Base-by-base conservation (phyloP, 139 green algal species). In the Closterium sp. region DNA sequence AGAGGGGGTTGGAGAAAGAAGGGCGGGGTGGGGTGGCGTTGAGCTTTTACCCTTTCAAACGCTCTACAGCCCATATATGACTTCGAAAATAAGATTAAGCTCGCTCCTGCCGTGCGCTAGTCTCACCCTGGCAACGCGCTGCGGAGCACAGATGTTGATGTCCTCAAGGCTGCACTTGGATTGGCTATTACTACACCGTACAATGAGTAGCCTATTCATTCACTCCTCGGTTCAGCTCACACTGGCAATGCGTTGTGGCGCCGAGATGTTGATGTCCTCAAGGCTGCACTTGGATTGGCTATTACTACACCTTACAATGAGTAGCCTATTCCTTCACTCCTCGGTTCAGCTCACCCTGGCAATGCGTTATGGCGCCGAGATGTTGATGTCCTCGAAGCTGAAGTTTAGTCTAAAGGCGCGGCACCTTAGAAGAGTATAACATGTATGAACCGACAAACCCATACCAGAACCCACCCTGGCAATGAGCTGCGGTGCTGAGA, bases 261-360 rank as follows among this genome's bases (percentile, higher is more conserved):
- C 93, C 9, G 96, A 89, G 16, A 96, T 84, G 64, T 97, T 91
- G 85, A 95, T 91, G 31, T 98, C 97, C 23, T 98, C 94, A 91
- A 97, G 98, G 23, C 87, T 95, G 93, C 95, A 99, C 96, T 99
- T 98, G 95, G 96, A 96, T 1, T 97, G 99, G 91, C 99, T 96
- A 38, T 95, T 95, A 28, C 97, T 94, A 21, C 87, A 31, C 5
- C 91, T 87, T 85, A 21, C 21, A 19, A 36, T 21, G 19, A 19
- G 33, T 19, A 16, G 21, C 16, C 21, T 21, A 21, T 21, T 32
- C 19, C 19, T 32, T 19, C 32, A 34, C 33, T 32, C 90, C 66
- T 95, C 90, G 9, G 93, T 6, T 55, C 6, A 89, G 76, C 94
- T 93, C 0, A 95, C 90, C 34, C 94, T 34, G 0, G 97, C 97